Evolutionary conservation across 192 early-diverging fungal genomes (phyloP).

Genomic region (Gigaspora rosea): DNA sequence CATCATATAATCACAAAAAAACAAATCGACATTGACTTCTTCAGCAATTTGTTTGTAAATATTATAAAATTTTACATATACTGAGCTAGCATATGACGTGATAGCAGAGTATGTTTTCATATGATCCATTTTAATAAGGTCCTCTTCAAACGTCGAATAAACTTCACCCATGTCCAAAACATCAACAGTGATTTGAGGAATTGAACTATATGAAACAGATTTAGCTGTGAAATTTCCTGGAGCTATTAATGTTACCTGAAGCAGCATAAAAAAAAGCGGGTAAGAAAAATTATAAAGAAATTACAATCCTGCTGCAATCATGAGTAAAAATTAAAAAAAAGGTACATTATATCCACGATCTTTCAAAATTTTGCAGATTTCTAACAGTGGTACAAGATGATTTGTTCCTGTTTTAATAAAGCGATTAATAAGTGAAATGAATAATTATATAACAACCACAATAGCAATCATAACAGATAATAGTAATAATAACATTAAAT

Average conservation of each 20-base stretch:
- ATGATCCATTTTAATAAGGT: not conserved
- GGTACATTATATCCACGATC: conserved; percentile 22
- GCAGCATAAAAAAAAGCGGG: not conserved
- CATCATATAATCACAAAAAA: conserved; percentile 10
- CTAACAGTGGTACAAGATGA: conserved; percentile 8
- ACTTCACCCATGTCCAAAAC: not conserved
- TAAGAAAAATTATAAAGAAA: not conserved
- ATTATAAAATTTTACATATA: conserved; percentile 8
- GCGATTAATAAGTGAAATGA: too few species aligned
- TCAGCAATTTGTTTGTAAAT: conserved; percentile 9
- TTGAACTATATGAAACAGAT: not conserved
- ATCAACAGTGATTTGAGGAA: not conserved
- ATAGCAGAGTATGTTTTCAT: not conserved
- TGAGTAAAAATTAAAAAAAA: not conserved
- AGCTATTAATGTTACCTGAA: conserved; percentile 8
- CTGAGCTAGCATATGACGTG: not conserved
- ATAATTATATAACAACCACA: too few species aligned
- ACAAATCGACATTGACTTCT: not conserved
- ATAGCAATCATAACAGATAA: too few species aligned
- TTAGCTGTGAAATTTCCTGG: not conserved
- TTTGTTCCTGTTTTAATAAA: not conserved
- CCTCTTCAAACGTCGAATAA: not conserved
- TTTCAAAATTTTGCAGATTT: conserved; percentile 13
- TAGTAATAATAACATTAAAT: too few species aligned
- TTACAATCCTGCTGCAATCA: too few species aligned